These are phyloP conservation scores for Pseudonitzschia multiseries DNA, from an alignment of 108 stramenopile species.

Conservation along the genomic window DNA sequence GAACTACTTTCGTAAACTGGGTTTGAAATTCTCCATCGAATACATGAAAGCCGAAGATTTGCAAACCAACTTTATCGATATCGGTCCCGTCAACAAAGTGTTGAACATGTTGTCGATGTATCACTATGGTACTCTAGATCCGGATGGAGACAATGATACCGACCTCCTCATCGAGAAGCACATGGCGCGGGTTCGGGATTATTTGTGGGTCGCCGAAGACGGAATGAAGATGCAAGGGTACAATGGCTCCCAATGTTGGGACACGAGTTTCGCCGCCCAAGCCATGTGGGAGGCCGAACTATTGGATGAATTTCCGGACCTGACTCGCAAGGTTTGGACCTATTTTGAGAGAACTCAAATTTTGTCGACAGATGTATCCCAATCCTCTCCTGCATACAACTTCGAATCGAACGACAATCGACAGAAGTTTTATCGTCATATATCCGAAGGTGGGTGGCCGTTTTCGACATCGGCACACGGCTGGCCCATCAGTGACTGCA, in stretches of 20 bases:
- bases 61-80: constrained; percentile 94
- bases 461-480: constrained; percentile 96
- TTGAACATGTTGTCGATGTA: constrained; percentile 85
- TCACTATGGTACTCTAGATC: constrained; percentile 64
- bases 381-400: constrained; percentile 68
- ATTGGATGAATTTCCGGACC: constrained; percentile 74
- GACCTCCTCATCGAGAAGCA: constrained; percentile 66
- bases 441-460: constrained; percentile 98
- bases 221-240: constrained; percentile 99
- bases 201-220: constrained; percentile 99
- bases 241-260: constrained; percentile 98
- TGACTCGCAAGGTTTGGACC: constrained; percentile 66
- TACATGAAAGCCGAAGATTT: constrained; percentile 95
- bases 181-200: constrained; percentile 90
- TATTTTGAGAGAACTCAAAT: constrained; percentile 89
- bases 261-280: constrained; percentile 95
- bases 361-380: constrained; percentile 73
- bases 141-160: constrained; percentile 14
- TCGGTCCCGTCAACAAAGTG: constrained; percentile 98
- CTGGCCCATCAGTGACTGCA: constrained; percentile 99
- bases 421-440: constrained; percentile 88
- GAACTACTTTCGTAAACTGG: constrained; percentile 58
- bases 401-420: constrained; percentile 78
- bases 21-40: constrained; percentile 73
- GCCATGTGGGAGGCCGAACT: constrained; percentile 85